Base-by-base conservation (phyloP, 2,329 filamentous ascomycete species). In the Phyllosticta ampelicida region DNA sequence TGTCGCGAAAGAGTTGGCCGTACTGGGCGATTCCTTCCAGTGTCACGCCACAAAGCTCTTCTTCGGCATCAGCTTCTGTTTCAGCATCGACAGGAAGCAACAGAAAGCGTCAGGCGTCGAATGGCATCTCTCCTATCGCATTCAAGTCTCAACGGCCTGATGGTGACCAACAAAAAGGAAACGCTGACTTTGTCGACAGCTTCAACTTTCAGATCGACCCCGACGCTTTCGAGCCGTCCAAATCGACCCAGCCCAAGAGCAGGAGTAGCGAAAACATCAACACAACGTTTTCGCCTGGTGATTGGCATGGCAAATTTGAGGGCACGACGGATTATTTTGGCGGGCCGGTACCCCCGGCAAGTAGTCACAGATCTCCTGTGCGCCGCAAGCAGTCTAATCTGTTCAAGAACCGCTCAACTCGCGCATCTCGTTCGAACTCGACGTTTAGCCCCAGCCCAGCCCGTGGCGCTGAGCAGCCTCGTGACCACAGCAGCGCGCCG, bases 201-300 rank as follows among this genome's bases (percentile, higher is more conserved):
- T 63, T 63, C 44, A 51, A 20, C 23, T 54, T 62, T 23, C 58
- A 52, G 2, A 58, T 56, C 54, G 55, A 53, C 48, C 49, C 62
- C 48, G 58, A 63, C 29, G 61, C 58, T 6, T 62, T 62, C 56
- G 51, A 61, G 10, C 57, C 63, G 5, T 58, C 55, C 21, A 49
- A 53, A 9, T 16, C 36, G 36, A 9, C 52, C 23, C 65, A 63
- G 19, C 70, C 70, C 64, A 75, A 76, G 62, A 77, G 74, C 62
- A 70, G 71, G 60, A 79, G 76, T 61, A 72, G 74, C 51, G 77
- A 78, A 59, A 73, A 72, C 60, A 77, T 78, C 66, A 77, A 78
- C 60, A 75, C 75, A 54, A 75, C 73, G 26, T 79, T 78, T 62
- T 74, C 74, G 8, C 73, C 76, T 20, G 69, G 70, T 21, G 74